Percentiles rank a stretch among this genome's conserved stretches.
These are phyloP conservation scores for Annulohypoxylon maeteangense DNA, from an alignment of 495 filamentous ascomycete species.

Conservation along the genomic window DNA sequence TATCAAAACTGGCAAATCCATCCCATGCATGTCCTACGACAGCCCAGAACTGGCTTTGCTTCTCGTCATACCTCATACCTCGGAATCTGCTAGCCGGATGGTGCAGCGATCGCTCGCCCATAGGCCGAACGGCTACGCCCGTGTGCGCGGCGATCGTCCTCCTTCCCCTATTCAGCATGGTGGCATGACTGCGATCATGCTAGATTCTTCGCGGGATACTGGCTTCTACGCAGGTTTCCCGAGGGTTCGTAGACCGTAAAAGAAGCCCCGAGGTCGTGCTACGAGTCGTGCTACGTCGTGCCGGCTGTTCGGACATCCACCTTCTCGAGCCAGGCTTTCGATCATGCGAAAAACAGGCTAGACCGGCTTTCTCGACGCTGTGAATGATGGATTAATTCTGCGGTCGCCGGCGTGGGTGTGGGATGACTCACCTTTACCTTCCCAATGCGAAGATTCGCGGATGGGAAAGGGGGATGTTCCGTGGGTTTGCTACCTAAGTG, in stretches of 20 bases:
- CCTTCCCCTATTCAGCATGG: neutral
- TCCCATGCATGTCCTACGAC: neutral
- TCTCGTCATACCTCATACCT: neutral
- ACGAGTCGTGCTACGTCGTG: neutral
- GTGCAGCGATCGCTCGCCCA: neutral
- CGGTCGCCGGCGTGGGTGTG: neutral
- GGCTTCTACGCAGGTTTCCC: neutral
- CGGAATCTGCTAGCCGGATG: neutral
- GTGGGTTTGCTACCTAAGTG: neutral
- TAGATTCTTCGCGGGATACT: neutral
- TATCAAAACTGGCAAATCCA: neutral
- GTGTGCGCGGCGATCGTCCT: neutral
- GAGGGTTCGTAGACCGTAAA: neutral
- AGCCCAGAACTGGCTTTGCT: neutral
- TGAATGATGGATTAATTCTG: neutral
- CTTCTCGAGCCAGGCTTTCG: neutral
- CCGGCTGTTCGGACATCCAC: neutral
- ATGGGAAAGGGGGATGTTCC: neutral
- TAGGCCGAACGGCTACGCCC: neutral
- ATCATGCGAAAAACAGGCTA: neutral
- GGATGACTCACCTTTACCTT: neutral
- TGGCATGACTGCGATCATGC: neutral
- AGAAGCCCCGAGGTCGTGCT: constrained; percentile 4
- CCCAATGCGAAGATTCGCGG: neutral
- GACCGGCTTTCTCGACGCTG: neutral